phyloP scores from a whole-genome alignment of 768 basidiomycete genomes.

The Arthromyces matolae region DNA sequence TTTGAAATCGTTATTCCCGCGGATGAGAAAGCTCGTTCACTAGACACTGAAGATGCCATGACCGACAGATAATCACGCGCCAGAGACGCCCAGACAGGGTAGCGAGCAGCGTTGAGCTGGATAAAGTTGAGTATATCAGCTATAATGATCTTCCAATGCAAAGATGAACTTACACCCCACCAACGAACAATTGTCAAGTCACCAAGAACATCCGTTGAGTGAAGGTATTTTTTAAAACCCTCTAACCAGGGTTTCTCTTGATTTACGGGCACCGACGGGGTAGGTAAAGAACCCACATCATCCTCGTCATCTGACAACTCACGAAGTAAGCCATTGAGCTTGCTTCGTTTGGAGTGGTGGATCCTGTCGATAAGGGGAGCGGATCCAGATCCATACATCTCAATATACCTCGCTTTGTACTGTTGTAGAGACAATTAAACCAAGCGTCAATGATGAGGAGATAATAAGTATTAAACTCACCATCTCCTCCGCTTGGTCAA shows the following conservation, averaged over 20 bases:
- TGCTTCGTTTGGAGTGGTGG: not conserved
- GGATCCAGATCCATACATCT: not conserved
- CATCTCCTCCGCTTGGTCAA: conserved; percentile 15
- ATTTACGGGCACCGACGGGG: not conserved
- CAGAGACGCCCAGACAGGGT: not conserved
- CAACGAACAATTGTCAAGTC: not conserved
- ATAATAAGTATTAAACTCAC: not conserved
- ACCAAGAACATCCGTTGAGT: not conserved
- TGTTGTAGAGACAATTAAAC: not conserved
- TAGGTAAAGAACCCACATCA: not conserved
- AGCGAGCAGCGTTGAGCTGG: not conserved
- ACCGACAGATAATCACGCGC: not conserved
- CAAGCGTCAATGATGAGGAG: not conserved
- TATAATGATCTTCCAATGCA: too few relatives aligned
- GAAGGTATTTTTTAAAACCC: not conserved
- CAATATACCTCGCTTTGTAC: not conserved
- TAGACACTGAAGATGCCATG: not conserved
- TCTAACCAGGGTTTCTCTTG: not conserved
- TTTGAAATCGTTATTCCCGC: conserved; percentile 5
- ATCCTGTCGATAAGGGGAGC: not conserved
- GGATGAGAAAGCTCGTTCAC: not conserved
- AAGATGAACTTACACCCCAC: not conserved
- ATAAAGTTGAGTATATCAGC: not conserved
- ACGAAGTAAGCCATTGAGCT: too few relatives aligned
- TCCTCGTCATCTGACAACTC: not conserved